These are phyloP conservation scores for Sugiyamaella sp. DNA, from an alignment of 1,139 yeast genomes.

Conservation along the genomic window DNA sequence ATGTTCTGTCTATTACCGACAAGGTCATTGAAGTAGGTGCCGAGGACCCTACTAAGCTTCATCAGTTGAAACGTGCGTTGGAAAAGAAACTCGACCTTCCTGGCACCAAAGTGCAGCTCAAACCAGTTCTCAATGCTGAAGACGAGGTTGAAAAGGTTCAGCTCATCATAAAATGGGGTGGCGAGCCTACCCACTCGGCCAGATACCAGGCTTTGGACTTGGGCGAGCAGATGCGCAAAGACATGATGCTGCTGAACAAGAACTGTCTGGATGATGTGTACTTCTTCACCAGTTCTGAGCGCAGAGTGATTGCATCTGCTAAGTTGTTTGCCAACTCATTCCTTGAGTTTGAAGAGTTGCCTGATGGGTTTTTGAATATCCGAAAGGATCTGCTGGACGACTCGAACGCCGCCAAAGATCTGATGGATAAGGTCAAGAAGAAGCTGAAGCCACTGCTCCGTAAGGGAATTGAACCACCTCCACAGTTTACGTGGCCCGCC, in stretches of 20 bases:
- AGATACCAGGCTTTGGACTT: constrained; percentile 91
- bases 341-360: constrained; percentile 68
- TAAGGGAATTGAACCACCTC: constrained; percentile 98
- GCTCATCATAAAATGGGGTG: constrained; percentile 97
- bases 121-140: constrained; percentile 69
- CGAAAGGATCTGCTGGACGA: constrained; percentile 93
- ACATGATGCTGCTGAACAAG: constrained; percentile 80
- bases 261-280: constrained; percentile 82
- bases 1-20: constrained; percentile 82
- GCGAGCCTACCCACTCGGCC: constrained; percentile 99
- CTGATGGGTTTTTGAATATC: constrained; percentile 77
- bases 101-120: constrained; percentile 94
- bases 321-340: constrained; percentile 84
- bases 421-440: constrained; percentile 97
- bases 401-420: constrained; percentile 96
- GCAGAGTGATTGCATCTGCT: constrained; percentile 92
- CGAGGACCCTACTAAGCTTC: constrained; percentile 79
- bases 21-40: constrained; percentile 76
- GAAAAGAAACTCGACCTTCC: constrained; percentile 89
- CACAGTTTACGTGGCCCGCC: constrained; percentile 98
- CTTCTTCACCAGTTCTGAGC: constrained; percentile 89
- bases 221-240: constrained; percentile 95
- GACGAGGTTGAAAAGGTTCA: constrained; percentile 83
- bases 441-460: constrained; percentile 90
- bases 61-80: constrained; percentile 76